phyloP scores from a whole-genome alignment of 2,329 filamentous ascomycete species.

The Ambrosiella beaveri region DNA sequence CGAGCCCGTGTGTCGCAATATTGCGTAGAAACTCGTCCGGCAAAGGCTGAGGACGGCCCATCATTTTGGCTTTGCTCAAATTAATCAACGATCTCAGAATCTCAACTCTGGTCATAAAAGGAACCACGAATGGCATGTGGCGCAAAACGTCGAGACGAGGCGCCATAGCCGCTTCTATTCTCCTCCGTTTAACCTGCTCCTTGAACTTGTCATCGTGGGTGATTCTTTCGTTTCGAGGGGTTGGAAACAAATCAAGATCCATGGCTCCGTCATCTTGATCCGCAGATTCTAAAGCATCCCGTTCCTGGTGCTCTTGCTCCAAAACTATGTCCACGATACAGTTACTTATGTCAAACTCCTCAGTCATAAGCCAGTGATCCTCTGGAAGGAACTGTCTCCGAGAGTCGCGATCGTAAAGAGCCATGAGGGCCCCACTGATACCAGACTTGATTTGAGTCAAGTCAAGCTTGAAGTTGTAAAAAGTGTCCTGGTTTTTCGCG shows the following conservation, averaged over 20 bases:
- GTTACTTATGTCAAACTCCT: slow-evolving; percentile 68
- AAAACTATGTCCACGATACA: slow-evolving; percentile 75
- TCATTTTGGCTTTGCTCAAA: slow-evolving; percentile 51
- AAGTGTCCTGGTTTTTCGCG: neutral
- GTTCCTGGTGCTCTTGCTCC: slow-evolving; percentile 62
- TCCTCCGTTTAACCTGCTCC: slow-evolving; percentile 33
- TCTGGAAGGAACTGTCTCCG: slow-evolving; percentile 64
- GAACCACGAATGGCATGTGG: slow-evolving; percentile 94
- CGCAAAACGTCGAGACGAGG: slow-evolving; percentile 80
- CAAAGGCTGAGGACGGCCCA: slow-evolving; percentile 5
- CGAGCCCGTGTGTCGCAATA: no score
- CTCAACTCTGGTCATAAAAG: slow-evolving; percentile 76
- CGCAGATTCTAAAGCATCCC: slow-evolving; percentile 28
- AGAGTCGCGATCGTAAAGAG: slow-evolving; percentile 88
- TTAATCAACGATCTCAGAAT: slow-evolving; percentile 73
- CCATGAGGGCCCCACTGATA: slow-evolving; percentile 62
- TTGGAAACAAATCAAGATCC: neutral
- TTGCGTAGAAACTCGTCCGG: slow-evolving; percentile 16
- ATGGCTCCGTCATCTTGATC: slow-evolving; percentile 20
- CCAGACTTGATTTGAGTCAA: slow-evolving; percentile 64
- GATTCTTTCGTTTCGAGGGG: no score
- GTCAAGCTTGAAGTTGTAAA: slow-evolving; percentile 30
- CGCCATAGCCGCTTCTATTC: slow-evolving; percentile 59
- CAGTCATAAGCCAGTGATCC: slow-evolving; percentile 90
- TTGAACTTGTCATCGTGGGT: neutral